Conservation (phyloP, 306 rosid genomes). For the Fragaria vesca region DNA sequence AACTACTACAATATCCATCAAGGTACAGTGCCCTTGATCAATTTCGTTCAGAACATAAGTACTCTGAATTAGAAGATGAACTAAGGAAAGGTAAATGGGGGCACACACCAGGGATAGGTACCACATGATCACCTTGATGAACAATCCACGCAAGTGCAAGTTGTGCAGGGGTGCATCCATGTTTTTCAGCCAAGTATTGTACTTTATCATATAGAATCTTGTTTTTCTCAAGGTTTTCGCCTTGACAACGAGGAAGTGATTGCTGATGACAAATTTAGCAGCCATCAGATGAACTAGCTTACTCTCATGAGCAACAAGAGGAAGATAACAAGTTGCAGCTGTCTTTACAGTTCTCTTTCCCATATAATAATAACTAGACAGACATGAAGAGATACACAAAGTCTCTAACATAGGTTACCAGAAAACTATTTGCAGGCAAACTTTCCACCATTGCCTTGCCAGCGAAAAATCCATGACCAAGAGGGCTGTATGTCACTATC, state of each 20-base stretch:
- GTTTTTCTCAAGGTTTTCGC: constrained; percentile 61
- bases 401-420: constrained; percentile 17
- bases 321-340: background rate
- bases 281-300: background rate
- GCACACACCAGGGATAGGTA: constrained; percentile 66
- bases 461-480: constrained; percentile 40
- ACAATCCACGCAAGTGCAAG: constrained; percentile 70
- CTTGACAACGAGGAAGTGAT: constrained; percentile 51
- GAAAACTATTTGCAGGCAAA: constrained; percentile 25
- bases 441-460: constrained; percentile 30
- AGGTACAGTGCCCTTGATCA: background rate
- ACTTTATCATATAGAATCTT: constrained; percentile 39
- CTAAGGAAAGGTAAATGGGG: background rate
- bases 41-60: background rate
- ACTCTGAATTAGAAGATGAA: background rate
- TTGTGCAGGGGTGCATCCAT: constrained; percentile 52
- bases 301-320: background rate
- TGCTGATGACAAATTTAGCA: constrained; percentile 35
- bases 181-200: constrained; percentile 52
- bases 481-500: constrained; percentile 42
- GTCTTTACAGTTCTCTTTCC: background rate
- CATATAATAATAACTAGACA: background rate
- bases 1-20: background rate
- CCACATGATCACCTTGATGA: constrained; percentile 61
- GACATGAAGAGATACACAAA: background rate